Conservation (phyloP, 257 asterid species). For the Buddleja alternifolia region DNA sequence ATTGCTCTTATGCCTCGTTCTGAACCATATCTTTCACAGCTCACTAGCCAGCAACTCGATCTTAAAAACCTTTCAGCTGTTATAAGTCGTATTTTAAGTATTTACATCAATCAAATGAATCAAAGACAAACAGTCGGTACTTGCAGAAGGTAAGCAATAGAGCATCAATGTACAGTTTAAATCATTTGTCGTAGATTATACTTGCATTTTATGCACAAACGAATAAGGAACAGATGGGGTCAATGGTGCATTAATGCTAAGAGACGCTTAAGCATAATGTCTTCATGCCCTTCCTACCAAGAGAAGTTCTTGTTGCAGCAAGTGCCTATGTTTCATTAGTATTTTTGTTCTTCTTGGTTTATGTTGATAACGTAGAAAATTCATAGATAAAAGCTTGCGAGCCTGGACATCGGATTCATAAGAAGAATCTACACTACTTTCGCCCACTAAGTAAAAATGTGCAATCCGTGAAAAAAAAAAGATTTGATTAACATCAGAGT, state of each 20-base stretch:
- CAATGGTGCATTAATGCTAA: constrained; percentile 1
- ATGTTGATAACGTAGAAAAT: not conserved
- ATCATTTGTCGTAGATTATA: not conserved
- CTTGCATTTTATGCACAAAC: not conserved
- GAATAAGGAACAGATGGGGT: not conserved
- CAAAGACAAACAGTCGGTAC: too few relatives aligned
- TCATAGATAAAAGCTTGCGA: constrained; percentile 3
- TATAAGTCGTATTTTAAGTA: too few relatives aligned
- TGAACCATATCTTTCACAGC: too few relatives aligned
- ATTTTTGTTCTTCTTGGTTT: not conserved
- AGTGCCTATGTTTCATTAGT: not conserved
- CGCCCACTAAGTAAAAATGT: constrained; percentile 3
- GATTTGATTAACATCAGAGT: not conserved
- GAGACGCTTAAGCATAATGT: constrained; percentile 14
- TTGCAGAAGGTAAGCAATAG: too few relatives aligned
- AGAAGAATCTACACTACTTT: not conserved
- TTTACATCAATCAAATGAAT: too few relatives aligned
- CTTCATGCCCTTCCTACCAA: not conserved
- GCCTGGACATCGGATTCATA: not conserved
- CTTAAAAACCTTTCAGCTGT: too few relatives aligned
- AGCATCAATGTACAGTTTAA: too few relatives aligned
- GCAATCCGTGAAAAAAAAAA: not conserved
- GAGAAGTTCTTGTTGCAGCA: constrained; percentile 12
- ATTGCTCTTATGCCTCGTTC: too few relatives aligned
- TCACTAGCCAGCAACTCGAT: too few relatives aligned